Evolutionary conservation across 805 yeast species (phyloP).

Genomic region (Starmerella etchellsii): DNA sequence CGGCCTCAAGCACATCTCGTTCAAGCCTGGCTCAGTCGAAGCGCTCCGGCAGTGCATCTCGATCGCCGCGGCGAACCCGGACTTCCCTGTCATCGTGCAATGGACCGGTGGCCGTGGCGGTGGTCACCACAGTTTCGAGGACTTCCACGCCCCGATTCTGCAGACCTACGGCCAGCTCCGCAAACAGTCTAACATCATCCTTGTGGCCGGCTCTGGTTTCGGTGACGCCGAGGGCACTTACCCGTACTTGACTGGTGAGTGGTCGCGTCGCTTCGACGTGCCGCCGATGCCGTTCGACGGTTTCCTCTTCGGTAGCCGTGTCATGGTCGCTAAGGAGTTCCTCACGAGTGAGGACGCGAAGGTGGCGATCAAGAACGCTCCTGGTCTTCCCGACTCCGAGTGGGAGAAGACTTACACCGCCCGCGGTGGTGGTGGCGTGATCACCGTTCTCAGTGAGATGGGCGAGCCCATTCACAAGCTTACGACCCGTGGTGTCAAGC

Average conservation of each 20-base stretch:
- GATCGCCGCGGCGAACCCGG: constrained; percentile 91
- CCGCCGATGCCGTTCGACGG: constrained; percentile 99
- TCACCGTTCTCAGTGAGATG: constrained; percentile 96
- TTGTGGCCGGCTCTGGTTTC: constrained; percentile 96
- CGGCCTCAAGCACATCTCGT: constrained; percentile 84
- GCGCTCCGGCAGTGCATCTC: constrained; percentile 74
- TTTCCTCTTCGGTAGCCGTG: constrained; percentile 88
- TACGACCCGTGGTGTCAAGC: constrained; percentile 93
- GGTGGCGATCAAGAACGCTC: constrained; percentile 73
- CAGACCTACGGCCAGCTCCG: constrained; percentile 94
- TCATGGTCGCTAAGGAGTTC: constrained; percentile 95
- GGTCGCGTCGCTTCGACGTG: constrained; percentile 78
- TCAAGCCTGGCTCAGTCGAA: constrained; percentile 96
- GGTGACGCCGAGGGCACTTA: constrained; percentile 95
- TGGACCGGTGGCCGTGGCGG: constrained; percentile 99
- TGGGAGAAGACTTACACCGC: constrained; percentile 94
- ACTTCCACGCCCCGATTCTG: constrained; percentile 93
- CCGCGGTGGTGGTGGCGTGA: constrained; percentile 84
- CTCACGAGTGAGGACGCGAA: constrained; percentile 89
- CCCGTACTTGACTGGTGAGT: constrained; percentile 93
- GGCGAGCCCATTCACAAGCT: constrained; percentile 99
- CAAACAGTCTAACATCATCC: constrained; percentile 74
- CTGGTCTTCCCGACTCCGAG: constrained; percentile 76
- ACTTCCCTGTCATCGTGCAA: constrained; percentile 91
- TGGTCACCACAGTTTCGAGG: constrained; percentile 99